A percentile compares a stretch with the other conserved stretches of the same genome.
Evolutionary conservation across 1,284 basidiomycete genomes (phyloP).

Genomic region (Porodaedalea pini): DNA sequence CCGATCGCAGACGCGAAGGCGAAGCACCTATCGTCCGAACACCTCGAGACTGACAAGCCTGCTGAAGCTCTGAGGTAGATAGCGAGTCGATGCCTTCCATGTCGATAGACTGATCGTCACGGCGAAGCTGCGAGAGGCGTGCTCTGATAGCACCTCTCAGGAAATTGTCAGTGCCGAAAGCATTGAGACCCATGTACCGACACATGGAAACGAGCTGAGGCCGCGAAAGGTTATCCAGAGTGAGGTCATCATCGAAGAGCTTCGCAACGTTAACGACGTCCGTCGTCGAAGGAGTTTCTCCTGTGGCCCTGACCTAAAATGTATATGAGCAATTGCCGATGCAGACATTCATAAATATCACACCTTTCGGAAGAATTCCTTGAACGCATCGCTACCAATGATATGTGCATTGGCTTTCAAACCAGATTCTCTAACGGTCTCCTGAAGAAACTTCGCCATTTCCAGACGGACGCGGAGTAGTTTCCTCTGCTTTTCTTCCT

Average conservation of each 20-base stretch:
- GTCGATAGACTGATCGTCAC: constrained; percentile 92
- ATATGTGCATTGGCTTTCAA: constrained; percentile 90
- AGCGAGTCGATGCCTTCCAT: constrained; percentile 88
- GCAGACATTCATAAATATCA: neutral
- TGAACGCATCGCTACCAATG: constrained; percentile 92
- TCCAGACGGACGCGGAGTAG: constrained; percentile 91
- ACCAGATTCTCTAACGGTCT: constrained; percentile 92
- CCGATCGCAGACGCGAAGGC: constrained; percentile 81
- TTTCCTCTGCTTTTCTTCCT: constrained; percentile 98
- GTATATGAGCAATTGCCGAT: neutral
- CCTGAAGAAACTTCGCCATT: constrained; percentile 99
- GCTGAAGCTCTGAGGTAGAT: constrained; percentile 87
- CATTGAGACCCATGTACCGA: constrained; percentile 96
- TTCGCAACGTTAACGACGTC: constrained; percentile 95
- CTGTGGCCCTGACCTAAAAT: constrained; percentile 82
- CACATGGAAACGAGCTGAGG: constrained; percentile 98
- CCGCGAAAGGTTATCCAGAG: constrained; percentile 95
- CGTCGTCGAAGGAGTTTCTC: constrained; percentile 83
- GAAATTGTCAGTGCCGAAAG: constrained; percentile 99
- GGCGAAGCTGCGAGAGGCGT: constrained; percentile 79
- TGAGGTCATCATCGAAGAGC: constrained; percentile 96
- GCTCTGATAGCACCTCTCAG: constrained; percentile 90
- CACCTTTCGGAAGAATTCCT: constrained; percentile 98
- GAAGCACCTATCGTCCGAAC: constrained; percentile 86
- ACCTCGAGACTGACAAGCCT: constrained; percentile 92